Conservation (phyloP, 2,329 filamentous ascomycete genomes). For the Alternaria viburni region DNA sequence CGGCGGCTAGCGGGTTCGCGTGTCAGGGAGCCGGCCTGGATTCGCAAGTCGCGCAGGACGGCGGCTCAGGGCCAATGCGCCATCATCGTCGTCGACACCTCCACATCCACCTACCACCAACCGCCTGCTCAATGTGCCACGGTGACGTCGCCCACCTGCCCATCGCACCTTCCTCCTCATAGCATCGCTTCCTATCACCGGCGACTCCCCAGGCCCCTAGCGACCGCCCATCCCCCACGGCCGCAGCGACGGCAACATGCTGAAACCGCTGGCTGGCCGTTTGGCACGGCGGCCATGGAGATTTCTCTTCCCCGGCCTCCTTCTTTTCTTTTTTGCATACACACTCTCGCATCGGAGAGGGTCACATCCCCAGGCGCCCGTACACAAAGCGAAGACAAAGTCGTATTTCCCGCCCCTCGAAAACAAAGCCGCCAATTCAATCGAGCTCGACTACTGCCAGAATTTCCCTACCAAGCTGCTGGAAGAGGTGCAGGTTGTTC, state of each 20-base stretch:
- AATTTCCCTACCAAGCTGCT: constrained; percentile 51
- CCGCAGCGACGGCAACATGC: constrained; percentile 23
- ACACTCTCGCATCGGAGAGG: constrained; percentile 35
- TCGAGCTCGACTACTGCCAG: constrained; percentile 48
- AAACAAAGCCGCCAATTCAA: constrained; percentile 33
- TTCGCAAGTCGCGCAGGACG: constrained; percentile 15
- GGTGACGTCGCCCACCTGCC: constrained; percentile 13
- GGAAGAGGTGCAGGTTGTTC: constrained; percentile 53
- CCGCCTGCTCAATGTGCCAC: constrained; percentile 19
- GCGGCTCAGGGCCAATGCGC: constrained; percentile 10
- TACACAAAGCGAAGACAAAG: constrained; percentile 42
- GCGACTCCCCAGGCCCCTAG: neutral
- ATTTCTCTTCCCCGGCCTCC: constrained; percentile 39
- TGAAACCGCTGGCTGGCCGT: constrained; percentile 34
- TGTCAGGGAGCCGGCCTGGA: constrained; percentile 17
- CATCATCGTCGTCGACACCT: constrained; percentile 6
- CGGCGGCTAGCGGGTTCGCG: constrained; percentile 13
- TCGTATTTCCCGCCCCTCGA: constrained; percentile 47
- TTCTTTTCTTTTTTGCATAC: constrained; percentile 42
- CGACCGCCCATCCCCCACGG: constrained; percentile 5
- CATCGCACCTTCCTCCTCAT: constrained; percentile 2
- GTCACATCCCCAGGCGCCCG: constrained; percentile 17
- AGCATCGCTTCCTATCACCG: neutral
- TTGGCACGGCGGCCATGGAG: constrained; percentile 39
- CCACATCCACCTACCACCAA: constrained; percentile 4